These are phyloP conservation scores for Bruguiera sexangula DNA, from an alignment of 345 rosid genomes.

Conservation along the genomic window DNA sequence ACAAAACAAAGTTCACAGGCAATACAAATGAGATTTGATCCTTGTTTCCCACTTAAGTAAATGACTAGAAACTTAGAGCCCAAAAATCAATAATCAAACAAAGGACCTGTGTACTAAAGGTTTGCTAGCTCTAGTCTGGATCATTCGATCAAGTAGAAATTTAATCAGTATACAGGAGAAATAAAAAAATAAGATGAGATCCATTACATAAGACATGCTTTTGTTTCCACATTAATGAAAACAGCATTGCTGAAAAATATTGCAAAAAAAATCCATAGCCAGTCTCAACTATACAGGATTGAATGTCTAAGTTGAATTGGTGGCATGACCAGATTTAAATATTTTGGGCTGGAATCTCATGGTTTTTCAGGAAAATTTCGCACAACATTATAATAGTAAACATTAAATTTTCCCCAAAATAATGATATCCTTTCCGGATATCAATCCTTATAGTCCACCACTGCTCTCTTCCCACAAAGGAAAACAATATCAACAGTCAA, in stretches of 20 bases:
- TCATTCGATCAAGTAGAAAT: not conserved
- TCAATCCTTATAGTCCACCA: not conserved
- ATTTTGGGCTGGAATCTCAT: not conserved
- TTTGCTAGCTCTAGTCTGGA: not conserved
- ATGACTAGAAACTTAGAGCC: not conserved
- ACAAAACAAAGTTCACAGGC: no score
- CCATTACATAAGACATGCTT: no score
- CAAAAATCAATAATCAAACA: not conserved
- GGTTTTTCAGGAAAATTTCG: no score
- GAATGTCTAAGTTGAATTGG: not conserved
- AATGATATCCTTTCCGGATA: not conserved
- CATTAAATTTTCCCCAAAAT: not conserved
- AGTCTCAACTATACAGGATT: not conserved
- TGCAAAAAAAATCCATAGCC: not conserved
- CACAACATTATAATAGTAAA: not conserved
- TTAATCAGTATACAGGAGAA: not conserved
- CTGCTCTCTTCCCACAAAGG: not conserved
- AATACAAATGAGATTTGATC: no score
- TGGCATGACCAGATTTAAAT: not conserved
- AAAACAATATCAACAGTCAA: not conserved
- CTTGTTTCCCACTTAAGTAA: no score
- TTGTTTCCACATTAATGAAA: not conserved
- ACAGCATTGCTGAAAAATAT: not conserved
- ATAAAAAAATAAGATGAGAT: not conserved
- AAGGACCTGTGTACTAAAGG: not conserved